phyloP scores from a whole-genome alignment of 768 basidiomycete species.

The Lyophyllum decastes region DNA sequence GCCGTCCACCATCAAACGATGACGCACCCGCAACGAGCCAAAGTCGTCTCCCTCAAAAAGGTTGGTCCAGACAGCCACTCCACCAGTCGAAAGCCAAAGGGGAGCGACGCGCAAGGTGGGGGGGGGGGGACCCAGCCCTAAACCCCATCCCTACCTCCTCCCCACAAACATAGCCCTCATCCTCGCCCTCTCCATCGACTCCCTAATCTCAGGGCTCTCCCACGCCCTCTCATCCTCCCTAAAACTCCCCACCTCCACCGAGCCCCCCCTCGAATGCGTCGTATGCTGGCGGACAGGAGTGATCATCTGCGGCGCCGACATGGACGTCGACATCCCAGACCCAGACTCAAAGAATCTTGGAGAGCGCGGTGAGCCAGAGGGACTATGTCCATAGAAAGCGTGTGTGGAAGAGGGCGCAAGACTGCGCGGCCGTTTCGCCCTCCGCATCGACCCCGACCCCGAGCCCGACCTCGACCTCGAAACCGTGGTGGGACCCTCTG shows the following conservation, averaged over 20 bases:
- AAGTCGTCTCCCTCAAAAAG: too few relatives aligned
- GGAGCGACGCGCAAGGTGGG: too few relatives aligned
- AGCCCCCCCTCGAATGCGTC: constrained; percentile 27
- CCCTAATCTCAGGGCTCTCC: constrained; percentile 67
- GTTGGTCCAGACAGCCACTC: neutral
- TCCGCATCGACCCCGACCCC: constrained; percentile 26
- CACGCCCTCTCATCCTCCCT: constrained; percentile 51
- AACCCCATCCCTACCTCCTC: neutral
- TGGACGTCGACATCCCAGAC: constrained; percentile 11
- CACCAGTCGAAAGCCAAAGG: neutral
- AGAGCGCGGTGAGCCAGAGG: constrained; percentile 21
- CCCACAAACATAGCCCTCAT: constrained; percentile 31
- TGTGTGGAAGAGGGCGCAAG: constrained; percentile 24
- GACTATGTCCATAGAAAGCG: constrained; percentile 24
- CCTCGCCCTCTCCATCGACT: constrained; percentile 72
- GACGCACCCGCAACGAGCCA: too few relatives aligned
- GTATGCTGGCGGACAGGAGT: constrained; percentile 14
- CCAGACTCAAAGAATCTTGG: neutral
- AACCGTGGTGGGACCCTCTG: too few relatives aligned
- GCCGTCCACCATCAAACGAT: too few relatives aligned
- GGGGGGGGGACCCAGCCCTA: neutral
- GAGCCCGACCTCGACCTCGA: too few relatives aligned
- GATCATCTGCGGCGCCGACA: constrained; percentile 11
- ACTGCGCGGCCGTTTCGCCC: constrained; percentile 20
- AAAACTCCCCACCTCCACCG: constrained; percentile 30